phyloP scores from a whole-genome alignment of 371 early-diverging fungal genomes.

The Saksenaea oblongispora region DNA sequence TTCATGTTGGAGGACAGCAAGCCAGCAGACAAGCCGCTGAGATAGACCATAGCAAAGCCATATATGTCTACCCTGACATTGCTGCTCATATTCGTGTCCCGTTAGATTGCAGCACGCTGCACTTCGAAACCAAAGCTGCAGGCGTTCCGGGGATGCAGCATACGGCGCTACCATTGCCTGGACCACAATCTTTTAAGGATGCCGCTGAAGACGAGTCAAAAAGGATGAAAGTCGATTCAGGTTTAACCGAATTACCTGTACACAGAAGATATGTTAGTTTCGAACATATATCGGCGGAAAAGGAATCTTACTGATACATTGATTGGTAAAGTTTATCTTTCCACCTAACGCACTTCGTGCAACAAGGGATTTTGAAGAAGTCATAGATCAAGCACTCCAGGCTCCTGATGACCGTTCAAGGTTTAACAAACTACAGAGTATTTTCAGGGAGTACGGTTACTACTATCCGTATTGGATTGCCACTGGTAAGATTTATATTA shows the following conservation, averaged over 20 bases:
- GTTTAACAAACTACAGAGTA: not conserved
- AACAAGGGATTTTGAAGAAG: not conserved
- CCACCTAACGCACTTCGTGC: not conserved
- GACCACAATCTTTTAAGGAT: not conserved
- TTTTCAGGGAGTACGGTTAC: not conserved
- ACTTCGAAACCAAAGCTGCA: too few species aligned
- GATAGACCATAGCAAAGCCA: not conserved
- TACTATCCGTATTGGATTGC: not conserved
- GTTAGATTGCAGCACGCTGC: not conserved
- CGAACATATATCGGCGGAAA: too few species aligned
- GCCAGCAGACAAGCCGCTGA: not conserved
- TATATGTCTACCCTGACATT: not conserved
- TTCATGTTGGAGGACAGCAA: not conserved
- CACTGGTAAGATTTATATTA: not conserved
- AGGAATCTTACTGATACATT: not conserved
- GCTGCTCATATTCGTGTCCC: too few species aligned
- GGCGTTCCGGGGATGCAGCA: not conserved
- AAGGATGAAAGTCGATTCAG: not conserved
- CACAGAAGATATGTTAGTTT: not conserved
- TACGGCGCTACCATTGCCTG: not conserved
- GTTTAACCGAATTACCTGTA: not conserved
- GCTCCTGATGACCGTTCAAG: not conserved
- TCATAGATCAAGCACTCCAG: not conserved
- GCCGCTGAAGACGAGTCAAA: not conserved
- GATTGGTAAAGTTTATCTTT: not conserved